These are phyloP conservation scores for Notholithocarpus densiflorus DNA, from an alignment of 306 rosid species.

Conservation along the genomic window DNA sequence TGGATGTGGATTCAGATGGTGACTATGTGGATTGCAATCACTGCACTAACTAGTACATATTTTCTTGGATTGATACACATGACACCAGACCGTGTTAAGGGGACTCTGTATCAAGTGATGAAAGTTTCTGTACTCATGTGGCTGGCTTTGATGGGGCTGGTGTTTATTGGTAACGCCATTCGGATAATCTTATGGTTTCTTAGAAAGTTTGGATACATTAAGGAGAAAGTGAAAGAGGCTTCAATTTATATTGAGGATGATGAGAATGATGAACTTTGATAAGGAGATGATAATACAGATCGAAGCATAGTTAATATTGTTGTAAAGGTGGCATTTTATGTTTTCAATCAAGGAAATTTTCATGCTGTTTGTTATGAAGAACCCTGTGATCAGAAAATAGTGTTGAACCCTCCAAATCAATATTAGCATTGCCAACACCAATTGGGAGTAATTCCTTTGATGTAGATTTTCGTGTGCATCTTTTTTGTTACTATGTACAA, in stretches of 20 bases:
- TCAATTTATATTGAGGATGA: slow-evolving; percentile 10
- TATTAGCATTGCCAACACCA: too few relatives aligned
- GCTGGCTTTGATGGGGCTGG: slow-evolving; percentile 18
- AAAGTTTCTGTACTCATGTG: slow-evolving; percentile 21
- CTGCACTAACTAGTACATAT: slow-evolving; percentile 14
- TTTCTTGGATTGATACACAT: slow-evolving; percentile 10
- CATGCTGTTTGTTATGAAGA: neutral
- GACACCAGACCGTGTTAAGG: slow-evolving; percentile 8
- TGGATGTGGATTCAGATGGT: slow-evolving; percentile 40
- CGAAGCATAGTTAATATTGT: neutral
- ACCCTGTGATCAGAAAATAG: too few relatives aligned
- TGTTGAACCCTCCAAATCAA: too few relatives aligned
- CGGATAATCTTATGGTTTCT: slow-evolving; percentile 13
- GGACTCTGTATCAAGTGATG: slow-evolving; percentile 10
- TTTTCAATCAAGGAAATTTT: neutral
- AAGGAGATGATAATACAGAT: neutral
- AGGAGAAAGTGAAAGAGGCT: slow-evolving; percentile 5
- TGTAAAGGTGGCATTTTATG: neutral
- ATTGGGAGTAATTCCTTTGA: too few relatives aligned
- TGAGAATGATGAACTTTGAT: slow-evolving; percentile 22
- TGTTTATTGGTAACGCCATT: slow-evolving; percentile 14
- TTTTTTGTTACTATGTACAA: too few relatives aligned
- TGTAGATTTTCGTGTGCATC: too few relatives aligned
- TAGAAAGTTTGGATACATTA: slow-evolving; percentile 22
- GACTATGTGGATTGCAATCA: slow-evolving; percentile 39